Evolutionary conservation across 495 filamentous ascomycete species (phyloP), one percentile per base, ranked within the genome.

Genomic region (Neurospora sp.): DNA sequence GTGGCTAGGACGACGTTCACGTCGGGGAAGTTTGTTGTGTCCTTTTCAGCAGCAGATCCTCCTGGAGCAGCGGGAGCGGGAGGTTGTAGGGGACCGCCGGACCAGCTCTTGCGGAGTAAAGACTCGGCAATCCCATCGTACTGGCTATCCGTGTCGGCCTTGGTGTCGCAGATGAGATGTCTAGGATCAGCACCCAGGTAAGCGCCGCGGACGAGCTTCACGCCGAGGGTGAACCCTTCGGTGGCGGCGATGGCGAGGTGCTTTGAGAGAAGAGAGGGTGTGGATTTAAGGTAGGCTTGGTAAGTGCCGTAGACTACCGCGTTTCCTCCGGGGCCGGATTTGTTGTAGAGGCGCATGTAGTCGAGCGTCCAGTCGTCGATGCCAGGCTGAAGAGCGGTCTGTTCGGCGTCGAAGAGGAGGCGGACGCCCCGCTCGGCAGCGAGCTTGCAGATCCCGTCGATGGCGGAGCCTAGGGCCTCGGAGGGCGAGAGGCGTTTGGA

Each of bases 141-240:
- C 8, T 78, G 76, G 22, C 72, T 73, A 70, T 87, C 84, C 3
- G 95, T 99, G n/a, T 92, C 89, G 66, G 90, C 91, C 83, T 96
- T 96, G 73, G 88, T 90, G 40, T 89, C 88, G 82, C 92, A 91
- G 77, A 97, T 92, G 72, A 94, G 81, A 22, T 93, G 84, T 10
- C 93, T 85, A 0, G 93, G 92, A 79, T 98, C 95, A 9, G 87
- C 88, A 69, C 88, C 89, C 40, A 99, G 83, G 80, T 99, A 99
- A 10, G 95, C 95, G 44, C 95, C 95, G 40, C 95, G 88, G 10
- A 99, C 95, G 2, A 99, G 87, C 84, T 99, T 99, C 38, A 96
- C 88, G 31, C 96, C 95, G 0, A 97, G 84, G 0, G 90, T 92
- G 78, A 92, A 97, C 3, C 88, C 89, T 44, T 94, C 90, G 70